Evolutionary conservation across 2,329 filamentous ascomycete genomes (phyloP).

Genomic region (Alternaria longipes): DNA sequence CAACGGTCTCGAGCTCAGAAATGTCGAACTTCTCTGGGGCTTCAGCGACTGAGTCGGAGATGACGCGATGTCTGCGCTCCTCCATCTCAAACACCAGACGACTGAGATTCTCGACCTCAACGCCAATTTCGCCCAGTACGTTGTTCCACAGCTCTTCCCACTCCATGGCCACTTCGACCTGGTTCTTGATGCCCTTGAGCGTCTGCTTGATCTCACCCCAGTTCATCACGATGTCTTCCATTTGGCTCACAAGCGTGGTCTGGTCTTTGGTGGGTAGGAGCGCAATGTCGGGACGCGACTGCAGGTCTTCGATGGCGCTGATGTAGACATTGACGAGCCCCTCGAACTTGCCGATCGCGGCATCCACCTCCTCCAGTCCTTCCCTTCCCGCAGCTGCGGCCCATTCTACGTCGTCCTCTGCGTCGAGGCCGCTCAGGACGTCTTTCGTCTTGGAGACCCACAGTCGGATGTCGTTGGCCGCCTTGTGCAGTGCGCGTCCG

Average conservation of each 20-base stretch:
- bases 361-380: constrained; percentile 73
- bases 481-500: constrained; percentile 81
- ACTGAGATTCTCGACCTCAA: constrained; percentile 82
- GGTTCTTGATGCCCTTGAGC: constrained; percentile 80
- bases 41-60: constrained; percentile 66
- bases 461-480: constrained; percentile 88
- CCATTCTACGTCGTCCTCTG: constrained; percentile 98
- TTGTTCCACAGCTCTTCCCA: constrained; percentile 98
- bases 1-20: constrained; percentile 89
- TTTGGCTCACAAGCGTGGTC: constrained; percentile 79
- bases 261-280: constrained; percentile 76
- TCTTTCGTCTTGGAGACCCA: constrained; percentile 95
- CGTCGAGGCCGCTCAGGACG: constrained; percentile 86
- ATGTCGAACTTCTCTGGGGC: constrained; percentile 76
- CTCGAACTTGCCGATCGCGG: constrained; percentile 83
- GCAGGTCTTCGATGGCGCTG: constrained; percentile 89
- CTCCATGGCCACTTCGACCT: constrained; percentile 97
- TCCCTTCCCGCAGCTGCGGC: constrained; percentile 86
- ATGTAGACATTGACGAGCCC: constrained; percentile 92
- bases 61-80: constrained; percentile 85
- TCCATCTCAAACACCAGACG: constrained; percentile 97
- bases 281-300: constrained; percentile 78
- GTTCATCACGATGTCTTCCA: constrained; percentile 84
- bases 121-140: constrained; percentile 90
- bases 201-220: constrained; percentile 85